Base-by-base conservation (phyloP, 2,329 filamentous ascomycete species). In the Fusarium brevicatenulatum region DNA sequence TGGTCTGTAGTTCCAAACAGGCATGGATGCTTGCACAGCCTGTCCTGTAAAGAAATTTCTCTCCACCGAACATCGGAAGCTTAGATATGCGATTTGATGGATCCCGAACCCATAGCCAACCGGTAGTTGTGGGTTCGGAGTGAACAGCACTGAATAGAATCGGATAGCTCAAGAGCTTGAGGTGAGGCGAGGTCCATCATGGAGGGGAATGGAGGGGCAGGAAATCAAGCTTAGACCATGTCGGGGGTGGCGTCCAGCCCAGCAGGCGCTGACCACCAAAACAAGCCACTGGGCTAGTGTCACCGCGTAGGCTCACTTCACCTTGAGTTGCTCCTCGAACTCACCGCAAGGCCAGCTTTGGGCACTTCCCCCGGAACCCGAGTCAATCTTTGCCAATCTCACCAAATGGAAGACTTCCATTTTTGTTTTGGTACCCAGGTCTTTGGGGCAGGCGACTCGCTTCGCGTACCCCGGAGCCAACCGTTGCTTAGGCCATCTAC, bases 191-290 rank as follows among this genome's bases (percentile, higher is more conserved):
- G 47, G 63, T 47, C 49, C 39, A 43, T 53, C 21, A 25, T 65
- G 62, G 67, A 66, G 69, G 64, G 56, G 71, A 50, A 70, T 65
- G 70, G 74, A 66, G 62, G 72, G 66, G 63, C 59, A 62, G 57
- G 53, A 58, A 46, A 66, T 50, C 47, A 66, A 66, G 67, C 65
- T 76, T 71, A 68, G 64, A 40, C 67, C 66, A 64, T 44, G 66
- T 63, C 63, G 74, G 72, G 67, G 64, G 74, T 73, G 65, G 71
- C 68, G 71, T 63, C 64, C 65, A 69, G 60, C 46, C 39, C 52
- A 69, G 60, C 54, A 69, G 60, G 34, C 63, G 72, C 74, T 76
- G 72, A 76, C 74, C 70, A 76, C 70, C 70, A 68, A 69, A 71
- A 71, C 54, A 54, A 58, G 61, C 68, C 68, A 70, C 65, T 54